Evolutionary conservation across 768 basidiomycete species (phyloP), one percentile per base, ranked within the genome.

Genomic region (Leccinum subgranulosum): DNA sequence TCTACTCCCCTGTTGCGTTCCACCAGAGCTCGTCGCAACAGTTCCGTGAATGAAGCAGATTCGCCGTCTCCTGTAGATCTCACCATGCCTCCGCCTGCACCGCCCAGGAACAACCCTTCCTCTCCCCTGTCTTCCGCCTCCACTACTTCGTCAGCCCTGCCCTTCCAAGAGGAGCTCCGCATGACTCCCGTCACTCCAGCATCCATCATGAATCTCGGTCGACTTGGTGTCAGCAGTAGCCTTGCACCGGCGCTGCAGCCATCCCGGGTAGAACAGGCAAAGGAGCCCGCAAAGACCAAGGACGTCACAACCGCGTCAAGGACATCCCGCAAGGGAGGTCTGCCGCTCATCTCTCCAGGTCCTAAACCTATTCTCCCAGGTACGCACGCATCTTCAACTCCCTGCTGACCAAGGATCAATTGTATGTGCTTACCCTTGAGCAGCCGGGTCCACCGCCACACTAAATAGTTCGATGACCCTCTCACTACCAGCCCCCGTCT

Each of bases 21-120:
- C 3, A 73, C 75, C n/a, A 74, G 77, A 17, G 66, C 72, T 5
- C 70, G 79, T 31, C 76, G 76, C 58, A 76, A 76, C 36, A 79
- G 79, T 66, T 73, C 69, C 28, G 67, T 74, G 43, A 75, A 71
- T 29, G 77, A 78, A 47, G 72, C 65, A 11, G 87, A 90, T 64
- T 85, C 88, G 0, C 92, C 94, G 1, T 92, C 90, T 6, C 93
- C 94, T 2, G 92, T 96, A 1, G 94, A 96, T 73, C 72, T 90
- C 19, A 80, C 84, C 10, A 94, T 95, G 92, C 92, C 92, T 1
- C 93, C 94, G 0, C 91, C 92, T 8, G 90, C 89, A 9, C 74
- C 80, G 7, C 82, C 83, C 4, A 65, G 55, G 33, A 61, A 57
- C 10, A 61, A 57, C 10, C 36, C 64, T 25, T 58, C 61, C 8